Percentiles rank a stretch among this genome's conserved stretches.
Conservation (phyloP, 225 moss, liverwort and hornwort genomes). For the Climacium dendroides region DNA sequence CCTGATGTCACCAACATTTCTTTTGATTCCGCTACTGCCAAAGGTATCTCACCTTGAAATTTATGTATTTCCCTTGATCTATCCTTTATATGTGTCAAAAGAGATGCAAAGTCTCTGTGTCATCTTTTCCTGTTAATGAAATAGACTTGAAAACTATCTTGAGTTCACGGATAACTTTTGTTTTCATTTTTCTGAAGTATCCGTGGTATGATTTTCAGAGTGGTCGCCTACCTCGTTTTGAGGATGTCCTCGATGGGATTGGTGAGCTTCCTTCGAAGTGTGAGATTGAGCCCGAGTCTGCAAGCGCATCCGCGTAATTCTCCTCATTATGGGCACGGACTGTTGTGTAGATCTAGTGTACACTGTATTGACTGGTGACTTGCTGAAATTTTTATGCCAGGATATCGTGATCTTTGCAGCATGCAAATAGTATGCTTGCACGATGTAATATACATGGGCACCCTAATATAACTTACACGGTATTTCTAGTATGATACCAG, state of each 20-base stretch:
- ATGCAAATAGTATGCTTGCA: neutral
- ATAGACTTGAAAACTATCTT: neutral
- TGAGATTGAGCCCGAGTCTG: slow-evolving; percentile 43
- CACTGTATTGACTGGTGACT: neutral
- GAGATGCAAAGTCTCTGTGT: too few relatives aligned
- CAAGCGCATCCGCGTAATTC: slow-evolving; percentile 8
- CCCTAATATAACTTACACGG: neutral
- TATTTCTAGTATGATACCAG: neutral
- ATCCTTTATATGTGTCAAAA: neutral
- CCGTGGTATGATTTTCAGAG: slow-evolving; percentile 5
- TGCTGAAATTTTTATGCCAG: neutral
- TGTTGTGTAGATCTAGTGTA: neutral
- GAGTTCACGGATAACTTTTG: neutral
- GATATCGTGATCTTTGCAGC: neutral
- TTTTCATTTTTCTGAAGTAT: neutral
- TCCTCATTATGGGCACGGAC: slow-evolving; percentile 1
- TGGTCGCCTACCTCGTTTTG: slow-evolving; percentile 45
- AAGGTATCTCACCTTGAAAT: neutral
- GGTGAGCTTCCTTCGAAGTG: slow-evolving; percentile 33
- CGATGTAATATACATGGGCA: neutral
- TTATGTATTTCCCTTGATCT: neutral
- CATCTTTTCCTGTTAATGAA: neutral
- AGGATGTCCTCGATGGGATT: slow-evolving; percentile 42
- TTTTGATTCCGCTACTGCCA: neutral
- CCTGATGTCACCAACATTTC: neutral